Conservation (phyloP, 2,329 filamentous ascomycete genomes). For the Fusarium verticillioides region DNA sequence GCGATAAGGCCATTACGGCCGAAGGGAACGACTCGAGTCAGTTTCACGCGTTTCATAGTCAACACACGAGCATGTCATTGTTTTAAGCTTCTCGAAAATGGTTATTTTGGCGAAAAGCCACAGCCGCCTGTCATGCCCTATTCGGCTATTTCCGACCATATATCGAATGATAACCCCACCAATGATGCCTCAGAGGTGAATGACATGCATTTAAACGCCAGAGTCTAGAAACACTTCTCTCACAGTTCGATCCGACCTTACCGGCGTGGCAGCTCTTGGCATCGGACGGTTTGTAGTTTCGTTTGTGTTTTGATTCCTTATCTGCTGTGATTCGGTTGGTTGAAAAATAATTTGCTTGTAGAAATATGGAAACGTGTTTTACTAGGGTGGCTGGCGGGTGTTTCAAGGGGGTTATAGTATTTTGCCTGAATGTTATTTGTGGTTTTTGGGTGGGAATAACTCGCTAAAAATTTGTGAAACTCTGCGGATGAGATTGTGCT, state of each 20-base stretch:
- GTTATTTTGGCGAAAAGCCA: conserved; percentile 14
- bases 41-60: conserved; percentile 20
- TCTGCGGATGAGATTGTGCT: background rate
- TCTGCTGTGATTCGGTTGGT: background rate
- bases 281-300: conserved; percentile 1
- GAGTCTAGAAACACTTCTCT: conserved; percentile 4
- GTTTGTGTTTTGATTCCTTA: background rate
- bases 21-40: background rate
- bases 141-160: conserved; percentile 14
- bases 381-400: background rate
- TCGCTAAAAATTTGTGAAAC: conserved; percentile 1
- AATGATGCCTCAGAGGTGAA: background rate
- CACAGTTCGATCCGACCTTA: background rate
- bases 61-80: conserved; percentile 15
- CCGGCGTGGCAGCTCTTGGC: background rate
- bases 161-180: background rate
- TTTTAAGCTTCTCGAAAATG: conserved; percentile 8
- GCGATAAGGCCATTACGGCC: background rate
- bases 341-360: background rate
- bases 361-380: conserved; percentile 3
- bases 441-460: background rate
- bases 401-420: conserved; percentile 9
- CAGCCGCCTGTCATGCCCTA: conserved; percentile 9
- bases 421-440: background rate
- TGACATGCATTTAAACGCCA: background rate